Percentiles rank a stretch among this genome's conserved stretches.
These are phyloP conservation scores for Aureoboletus auriporus DNA, from an alignment of 768 basidiomycete species.

Conservation along the genomic window DNA sequence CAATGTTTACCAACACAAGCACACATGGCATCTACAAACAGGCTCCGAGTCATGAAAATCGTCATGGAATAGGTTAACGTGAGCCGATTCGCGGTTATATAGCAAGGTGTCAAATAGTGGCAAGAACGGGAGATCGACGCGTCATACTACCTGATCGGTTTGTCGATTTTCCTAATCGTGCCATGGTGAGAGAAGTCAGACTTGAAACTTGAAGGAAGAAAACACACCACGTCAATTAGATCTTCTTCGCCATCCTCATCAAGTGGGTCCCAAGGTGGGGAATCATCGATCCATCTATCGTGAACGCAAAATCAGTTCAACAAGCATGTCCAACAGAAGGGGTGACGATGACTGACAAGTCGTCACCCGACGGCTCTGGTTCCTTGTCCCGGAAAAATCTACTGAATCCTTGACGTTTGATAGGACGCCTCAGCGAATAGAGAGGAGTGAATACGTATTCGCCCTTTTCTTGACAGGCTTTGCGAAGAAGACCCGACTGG, in stretches of 20 bases:
- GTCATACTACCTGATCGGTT: too few relatives aligned
- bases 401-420: background rate
- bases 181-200: background rate
- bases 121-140: too few relatives aligned
- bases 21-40: too few relatives aligned
- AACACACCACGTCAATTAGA: slow-evolving; percentile 10
- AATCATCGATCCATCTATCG: slow-evolving; percentile 19
- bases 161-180: slow-evolving; percentile 1
- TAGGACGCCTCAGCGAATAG: slow-evolving; percentile 16
- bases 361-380: slow-evolving; percentile 10
- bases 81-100: too few relatives aligned
- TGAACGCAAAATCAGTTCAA: background rate
- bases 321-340: background rate
- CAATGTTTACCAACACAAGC: too few relatives aligned
- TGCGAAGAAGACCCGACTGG: slow-evolving; percentile 18
- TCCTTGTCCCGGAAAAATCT: slow-evolving; percentile 14
- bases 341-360: slow-evolving; percentile 15
- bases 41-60: too few relatives aligned
- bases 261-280: slow-evolving; percentile 25
- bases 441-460: slow-evolving; percentile 20
- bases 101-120: too few relatives aligned
- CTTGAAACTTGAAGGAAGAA: background rate
- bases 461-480: slow-evolving; percentile 15
- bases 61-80: too few relatives aligned
- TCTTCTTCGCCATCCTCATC: slow-evolving; percentile 26